Conservation (phyloP, 2,329 filamentous ascomycete species). For the Xylaria sp. region DNA sequence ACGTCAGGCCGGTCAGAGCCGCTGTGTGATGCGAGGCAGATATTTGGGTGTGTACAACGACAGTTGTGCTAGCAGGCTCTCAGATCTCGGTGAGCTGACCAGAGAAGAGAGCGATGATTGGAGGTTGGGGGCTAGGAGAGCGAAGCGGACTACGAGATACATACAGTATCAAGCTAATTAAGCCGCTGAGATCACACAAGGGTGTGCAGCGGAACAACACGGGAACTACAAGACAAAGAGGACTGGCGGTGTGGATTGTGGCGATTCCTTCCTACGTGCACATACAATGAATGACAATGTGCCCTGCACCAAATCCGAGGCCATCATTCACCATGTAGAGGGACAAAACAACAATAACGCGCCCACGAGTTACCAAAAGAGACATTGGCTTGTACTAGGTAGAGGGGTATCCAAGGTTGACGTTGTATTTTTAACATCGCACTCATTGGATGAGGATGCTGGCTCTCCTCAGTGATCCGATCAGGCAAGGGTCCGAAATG, state of each 20-base stretch:
- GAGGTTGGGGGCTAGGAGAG: slow-evolving; percentile 19
- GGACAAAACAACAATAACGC: background rate
- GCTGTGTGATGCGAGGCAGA: slow-evolving; percentile 22
- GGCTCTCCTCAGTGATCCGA: slow-evolving; percentile 8
- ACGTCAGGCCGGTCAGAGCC: slow-evolving; percentile 20
- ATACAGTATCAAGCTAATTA: background rate
- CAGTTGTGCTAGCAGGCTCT: slow-evolving; percentile 3
- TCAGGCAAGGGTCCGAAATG: slow-evolving; percentile 22
- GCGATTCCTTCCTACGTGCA: background rate
- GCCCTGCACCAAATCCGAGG: background rate
- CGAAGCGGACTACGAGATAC: background rate
- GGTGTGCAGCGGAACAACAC: slow-evolving; percentile 4
- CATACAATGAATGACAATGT: background rate
- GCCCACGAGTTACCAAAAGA: background rate
- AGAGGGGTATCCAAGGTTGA: slow-evolving; percentile 1
- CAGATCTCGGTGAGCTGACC: slow-evolving; percentile 32
- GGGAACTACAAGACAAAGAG: slow-evolving; percentile 3
- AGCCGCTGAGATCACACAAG: slow-evolving; percentile 24
- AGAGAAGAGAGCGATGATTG: slow-evolving; percentile 19
- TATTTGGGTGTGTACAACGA: slow-evolving; percentile 11
- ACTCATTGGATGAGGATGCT: slow-evolving; percentile 14
- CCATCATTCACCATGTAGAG: background rate
- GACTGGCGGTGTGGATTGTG: slow-evolving; percentile 2
- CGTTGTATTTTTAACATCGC: slow-evolving; percentile 8
- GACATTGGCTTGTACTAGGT: background rate